Conservation (phyloP, 108 stramenopile species). For the Aurantiochytrium sp. region DNA sequence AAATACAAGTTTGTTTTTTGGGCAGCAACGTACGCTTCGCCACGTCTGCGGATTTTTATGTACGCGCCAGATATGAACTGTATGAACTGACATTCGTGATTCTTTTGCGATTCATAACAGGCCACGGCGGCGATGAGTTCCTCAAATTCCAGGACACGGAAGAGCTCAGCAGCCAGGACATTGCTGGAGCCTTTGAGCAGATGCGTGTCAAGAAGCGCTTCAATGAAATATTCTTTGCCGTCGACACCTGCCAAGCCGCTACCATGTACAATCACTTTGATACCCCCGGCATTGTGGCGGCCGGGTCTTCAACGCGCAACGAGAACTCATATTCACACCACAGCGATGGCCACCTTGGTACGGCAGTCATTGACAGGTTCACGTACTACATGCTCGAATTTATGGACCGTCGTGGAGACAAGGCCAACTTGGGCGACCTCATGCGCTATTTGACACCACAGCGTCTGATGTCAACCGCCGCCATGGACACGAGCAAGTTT, state of each 20-base stretch:
- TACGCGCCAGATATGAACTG: too few relatives aligned
- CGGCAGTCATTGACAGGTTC: conserved; percentile 67
- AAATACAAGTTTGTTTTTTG: neutral
- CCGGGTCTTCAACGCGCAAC: conserved; percentile 59
- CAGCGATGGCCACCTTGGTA: conserved; percentile 47
- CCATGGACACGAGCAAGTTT: neutral
- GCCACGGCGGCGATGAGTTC: conserved; percentile 92
- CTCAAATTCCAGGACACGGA: conserved; percentile 93
- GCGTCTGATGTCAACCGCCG: neutral
- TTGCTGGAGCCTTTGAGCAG: conserved; percentile 56
- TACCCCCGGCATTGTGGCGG: conserved; percentile 57
- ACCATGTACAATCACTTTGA: conserved; percentile 32
- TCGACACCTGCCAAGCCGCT: conserved; percentile 90
- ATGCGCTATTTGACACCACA: neutral
- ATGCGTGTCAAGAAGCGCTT: conserved; percentile 59
- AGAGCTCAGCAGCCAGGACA: conserved; percentile 72
- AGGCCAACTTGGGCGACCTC: neutral
- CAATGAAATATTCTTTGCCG: conserved; percentile 63
- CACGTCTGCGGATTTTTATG: too few relatives aligned
- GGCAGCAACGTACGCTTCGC: too few relatives aligned
- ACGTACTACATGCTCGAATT: conserved; percentile 41
- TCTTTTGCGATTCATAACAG: conserved; percentile 38
- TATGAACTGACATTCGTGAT: too few relatives aligned
- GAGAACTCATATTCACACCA: conserved; percentile 75
- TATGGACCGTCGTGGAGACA: neutral